Percentiles rank a stretch among this genome's conserved stretches.
These are phyloP conservation scores for Saturnispora saitoi DNA, from an alignment of 805 yeast species.

Conservation along the genomic window DNA sequence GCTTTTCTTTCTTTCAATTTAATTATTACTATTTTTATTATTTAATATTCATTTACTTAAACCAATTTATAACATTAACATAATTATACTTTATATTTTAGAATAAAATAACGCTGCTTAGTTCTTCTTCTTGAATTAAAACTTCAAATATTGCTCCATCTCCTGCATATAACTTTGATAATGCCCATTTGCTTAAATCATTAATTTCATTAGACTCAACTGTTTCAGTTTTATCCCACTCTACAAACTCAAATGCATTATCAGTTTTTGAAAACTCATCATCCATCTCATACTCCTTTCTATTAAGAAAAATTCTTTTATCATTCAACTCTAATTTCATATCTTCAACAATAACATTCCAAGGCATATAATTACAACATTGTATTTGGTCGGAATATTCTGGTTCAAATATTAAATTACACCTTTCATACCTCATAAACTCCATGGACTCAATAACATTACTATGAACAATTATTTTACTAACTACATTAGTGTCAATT, in stretches of 20 bases:
- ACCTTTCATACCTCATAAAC: slow-evolving; percentile 46
- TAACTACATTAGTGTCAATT: slow-evolving; percentile 25
- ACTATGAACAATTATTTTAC: slow-evolving; percentile 42
- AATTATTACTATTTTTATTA: too few relatives aligned
- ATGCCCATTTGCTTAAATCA: slow-evolving; percentile 28
- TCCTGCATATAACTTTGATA: slow-evolving; percentile 24
- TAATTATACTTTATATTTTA: slow-evolving; percentile 3
- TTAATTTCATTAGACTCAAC: slow-evolving; percentile 10
- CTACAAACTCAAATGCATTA: slow-evolving; percentile 24
- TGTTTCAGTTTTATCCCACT: slow-evolving; percentile 20
- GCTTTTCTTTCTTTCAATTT: not conserved
- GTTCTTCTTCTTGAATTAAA: slow-evolving; percentile 21
- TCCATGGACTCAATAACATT: slow-evolving; percentile 45
- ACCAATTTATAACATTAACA: not conserved
- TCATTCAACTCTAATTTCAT: not conserved
- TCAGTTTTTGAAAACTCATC: slow-evolving; percentile 12
- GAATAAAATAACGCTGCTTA: slow-evolving; percentile 26
- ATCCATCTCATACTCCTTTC: slow-evolving; percentile 27
- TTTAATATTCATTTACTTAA: not conserved
- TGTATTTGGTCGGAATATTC: not conserved
- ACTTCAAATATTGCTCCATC: slow-evolving; percentile 26
- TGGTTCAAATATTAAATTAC: slow-evolving; percentile 25
- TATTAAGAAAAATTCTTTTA: slow-evolving; percentile 25
- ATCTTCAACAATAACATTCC: not conserved
- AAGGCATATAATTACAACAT: not conserved